Conservation (phyloP, 352 stramenopile genomes). For the Phytopythium vexans region DNA sequence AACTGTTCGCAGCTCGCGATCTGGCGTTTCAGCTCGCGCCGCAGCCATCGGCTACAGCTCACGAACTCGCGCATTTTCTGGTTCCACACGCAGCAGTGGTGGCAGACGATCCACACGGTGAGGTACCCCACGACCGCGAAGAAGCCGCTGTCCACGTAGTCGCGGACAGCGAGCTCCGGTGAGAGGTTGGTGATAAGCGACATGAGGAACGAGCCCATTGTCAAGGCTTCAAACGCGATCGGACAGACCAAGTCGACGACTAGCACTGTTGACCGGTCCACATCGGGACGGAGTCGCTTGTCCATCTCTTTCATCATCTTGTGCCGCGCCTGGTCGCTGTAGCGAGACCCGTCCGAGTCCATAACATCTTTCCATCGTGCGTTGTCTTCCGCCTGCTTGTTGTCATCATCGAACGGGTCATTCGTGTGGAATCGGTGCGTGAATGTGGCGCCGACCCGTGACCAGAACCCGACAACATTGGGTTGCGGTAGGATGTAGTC, state of each 20-base stretch:
- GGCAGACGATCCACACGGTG: conserved; percentile 68
- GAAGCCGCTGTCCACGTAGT: conserved; percentile 76
- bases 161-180: conserved; percentile 58
- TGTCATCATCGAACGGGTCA: conserved; percentile 71
- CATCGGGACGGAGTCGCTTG: conserved; percentile 38
- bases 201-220: conserved; percentile 56
- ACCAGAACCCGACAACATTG: conserved; percentile 29
- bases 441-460: conserved; percentile 31
- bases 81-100: conserved; percentile 81
- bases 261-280: conserved; percentile 81
- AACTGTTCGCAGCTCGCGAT: conserved; percentile 73
- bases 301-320: conserved; percentile 53
- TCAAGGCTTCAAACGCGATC: conserved; percentile 73
- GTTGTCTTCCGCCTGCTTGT: conserved; percentile 64
- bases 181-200: conserved; percentile 57
- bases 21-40: conserved; percentile 71
- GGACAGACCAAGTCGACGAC: conserved; percentile 82
- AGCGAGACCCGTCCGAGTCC: no score
- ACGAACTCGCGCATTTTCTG: conserved; percentile 85
- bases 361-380: no score
- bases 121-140: conserved; percentile 71
- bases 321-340: conserved; percentile 22
- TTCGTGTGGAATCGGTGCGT: conserved; percentile 39
- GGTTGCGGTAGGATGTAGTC: conserved; percentile 52
- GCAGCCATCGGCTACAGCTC: conserved; percentile 73